A percentile compares a stretch with the other conserved stretches of the same genome.
These are phyloP conservation scores for Solanum bulbocastanum DNA, from an alignment of 257 asterid species.

Conservation along the genomic window DNA sequence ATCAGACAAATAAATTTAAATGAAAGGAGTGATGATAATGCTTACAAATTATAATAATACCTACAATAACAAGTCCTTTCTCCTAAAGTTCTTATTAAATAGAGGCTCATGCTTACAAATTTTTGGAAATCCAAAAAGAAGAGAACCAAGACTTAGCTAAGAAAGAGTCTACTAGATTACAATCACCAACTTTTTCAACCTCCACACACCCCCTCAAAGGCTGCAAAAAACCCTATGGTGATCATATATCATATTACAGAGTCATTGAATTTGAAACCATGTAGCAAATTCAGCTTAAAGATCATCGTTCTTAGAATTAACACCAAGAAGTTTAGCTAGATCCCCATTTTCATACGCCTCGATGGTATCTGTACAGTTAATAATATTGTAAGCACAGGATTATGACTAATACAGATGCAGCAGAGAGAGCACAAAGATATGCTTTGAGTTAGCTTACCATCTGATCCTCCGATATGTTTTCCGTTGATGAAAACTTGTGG, in stretches of 20 bases:
- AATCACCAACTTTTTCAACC: background rate
- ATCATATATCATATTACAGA: background rate
- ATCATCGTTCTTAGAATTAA: constrained; percentile 33
- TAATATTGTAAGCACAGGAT: background rate
- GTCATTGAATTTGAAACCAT: constrained; percentile 14
- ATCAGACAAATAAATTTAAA: background rate
- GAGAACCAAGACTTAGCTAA: background rate
- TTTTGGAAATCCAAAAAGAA: background rate
- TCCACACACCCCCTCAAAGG: background rate
- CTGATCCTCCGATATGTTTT: constrained; percentile 92
- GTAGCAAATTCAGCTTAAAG: constrained; percentile 33
- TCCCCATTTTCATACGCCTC: constrained; percentile 76
- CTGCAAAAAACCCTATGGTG: background rate
- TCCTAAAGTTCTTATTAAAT: background rate
- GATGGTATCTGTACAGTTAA: constrained; percentile 45
- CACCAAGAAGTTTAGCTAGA: constrained; percentile 55
- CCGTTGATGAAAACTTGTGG: constrained; percentile 91
- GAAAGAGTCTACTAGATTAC: background rate
- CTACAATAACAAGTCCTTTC: background rate
- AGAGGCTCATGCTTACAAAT: background rate
- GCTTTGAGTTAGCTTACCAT: constrained; percentile 41
- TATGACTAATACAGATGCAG: background rate
- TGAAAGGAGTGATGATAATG: background rate
- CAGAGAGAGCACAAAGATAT: background rate
- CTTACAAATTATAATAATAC: background rate